phyloP scores from a whole-genome alignment of 176 grass and related monocot genomes.

The Bolboschoenus planiculmis region DNA sequence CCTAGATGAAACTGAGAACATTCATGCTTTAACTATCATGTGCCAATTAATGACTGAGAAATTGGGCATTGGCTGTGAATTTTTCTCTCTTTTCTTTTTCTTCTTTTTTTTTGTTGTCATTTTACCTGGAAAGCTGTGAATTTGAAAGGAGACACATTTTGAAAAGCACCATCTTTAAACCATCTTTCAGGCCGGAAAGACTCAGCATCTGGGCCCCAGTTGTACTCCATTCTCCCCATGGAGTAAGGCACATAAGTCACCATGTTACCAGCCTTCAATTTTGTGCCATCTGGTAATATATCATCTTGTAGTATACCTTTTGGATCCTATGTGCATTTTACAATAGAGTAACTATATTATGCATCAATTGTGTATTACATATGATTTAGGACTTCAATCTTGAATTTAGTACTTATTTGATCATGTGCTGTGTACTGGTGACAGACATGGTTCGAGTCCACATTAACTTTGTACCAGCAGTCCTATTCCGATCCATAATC shows the following conservation, averaged over 20 bases:
- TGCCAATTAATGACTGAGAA: background rate
- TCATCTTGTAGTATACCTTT: conserved; percentile 87
- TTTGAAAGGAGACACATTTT: conserved; percentile 82
- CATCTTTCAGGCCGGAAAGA: conserved; percentile 71
- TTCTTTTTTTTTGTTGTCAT: too few species aligned
- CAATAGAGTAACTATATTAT: background rate
- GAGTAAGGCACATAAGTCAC: conserved; percentile 90
- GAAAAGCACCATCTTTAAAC: conserved; percentile 64
- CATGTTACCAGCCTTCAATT: conserved; percentile 76
- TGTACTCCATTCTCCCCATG: conserved; percentile 96
- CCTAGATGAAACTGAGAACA: background rate
- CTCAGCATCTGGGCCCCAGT: conserved; percentile 78
- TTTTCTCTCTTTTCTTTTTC: too few species aligned
- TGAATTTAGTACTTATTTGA: background rate
- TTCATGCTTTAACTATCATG: background rate
- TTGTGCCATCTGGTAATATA: conserved; percentile 86
- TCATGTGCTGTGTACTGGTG: background rate
- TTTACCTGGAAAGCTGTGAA: conserved; percentile 92
- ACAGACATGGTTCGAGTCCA: background rate
- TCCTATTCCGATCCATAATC: background rate
- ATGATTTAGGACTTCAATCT: background rate
- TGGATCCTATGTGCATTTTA: conserved; percentile 46
- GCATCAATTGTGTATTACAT: background rate
- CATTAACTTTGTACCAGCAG: background rate
- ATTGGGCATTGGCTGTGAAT: background rate